These are phyloP conservation scores for Suhomyces choctaworum DNA, from an alignment of 1,139 yeast species.

Conservation along the genomic window DNA sequence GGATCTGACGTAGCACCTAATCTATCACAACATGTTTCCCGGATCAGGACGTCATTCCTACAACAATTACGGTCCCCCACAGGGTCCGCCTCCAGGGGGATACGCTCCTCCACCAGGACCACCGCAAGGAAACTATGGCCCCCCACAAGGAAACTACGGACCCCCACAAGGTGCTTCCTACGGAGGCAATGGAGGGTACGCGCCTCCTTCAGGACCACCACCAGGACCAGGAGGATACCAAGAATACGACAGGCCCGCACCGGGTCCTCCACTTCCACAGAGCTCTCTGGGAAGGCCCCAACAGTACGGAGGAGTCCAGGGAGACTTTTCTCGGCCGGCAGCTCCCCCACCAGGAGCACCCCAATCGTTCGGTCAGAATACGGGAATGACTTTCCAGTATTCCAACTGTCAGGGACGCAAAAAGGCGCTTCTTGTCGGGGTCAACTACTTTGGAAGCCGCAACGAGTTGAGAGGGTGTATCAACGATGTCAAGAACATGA, in stretches of 20 bases:
- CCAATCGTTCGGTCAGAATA: constrained; percentile 26
- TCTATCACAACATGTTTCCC: constrained; percentile 22
- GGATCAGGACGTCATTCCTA: constrained; percentile 22
- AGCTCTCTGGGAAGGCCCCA: constrained; percentile 13
- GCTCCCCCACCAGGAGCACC: constrained; percentile 21
- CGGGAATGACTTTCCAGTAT: constrained; percentile 43
- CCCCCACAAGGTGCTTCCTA: constrained; percentile 13
- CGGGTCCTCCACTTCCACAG: constrained; percentile 12
- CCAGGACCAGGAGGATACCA: constrained; percentile 10
- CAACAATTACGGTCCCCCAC: constrained; percentile 13
- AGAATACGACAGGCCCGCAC: constrained; percentile 13
- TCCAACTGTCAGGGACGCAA: constrained; percentile 74
- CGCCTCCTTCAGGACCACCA: constrained; percentile 16
- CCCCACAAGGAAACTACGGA: constrained; percentile 15
- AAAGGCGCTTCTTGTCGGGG: constrained; percentile 84
- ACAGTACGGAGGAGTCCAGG: constrained; percentile 12
- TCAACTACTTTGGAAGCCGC: constrained; percentile 77
- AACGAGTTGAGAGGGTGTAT: constrained; percentile 82
- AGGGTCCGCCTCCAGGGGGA: constrained; percentile 11
- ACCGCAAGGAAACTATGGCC: constrained; percentile 11
- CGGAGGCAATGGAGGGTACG: constrained; percentile 13
- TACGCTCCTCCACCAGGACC: constrained; percentile 18
- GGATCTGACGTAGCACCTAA: neutral
- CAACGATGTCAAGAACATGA: constrained; percentile 73
- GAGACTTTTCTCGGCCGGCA: constrained; percentile 8